A percentile compares a stretch with the other conserved stretches of the same genome.
Evolutionary conservation across 1,139 yeast species (phyloP).

Genomic region (Yamadazyma conglobata): DNA sequence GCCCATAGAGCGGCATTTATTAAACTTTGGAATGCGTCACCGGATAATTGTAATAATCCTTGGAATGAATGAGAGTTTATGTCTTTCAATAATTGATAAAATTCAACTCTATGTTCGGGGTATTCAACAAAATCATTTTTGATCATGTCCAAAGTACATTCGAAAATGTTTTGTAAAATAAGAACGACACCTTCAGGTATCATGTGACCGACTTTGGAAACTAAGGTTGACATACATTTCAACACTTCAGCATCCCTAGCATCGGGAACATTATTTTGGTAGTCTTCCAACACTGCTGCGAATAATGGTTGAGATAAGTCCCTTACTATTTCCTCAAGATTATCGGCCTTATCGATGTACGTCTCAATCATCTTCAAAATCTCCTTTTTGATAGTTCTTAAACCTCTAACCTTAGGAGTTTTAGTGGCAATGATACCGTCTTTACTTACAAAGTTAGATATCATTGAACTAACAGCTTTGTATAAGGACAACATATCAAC

Average conservation of each 20-base stretch:
- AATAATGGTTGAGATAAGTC: slow-evolving; percentile 83
- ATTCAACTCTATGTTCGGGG: slow-evolving; percentile 97
- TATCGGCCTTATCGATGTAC: slow-evolving; percentile 82
- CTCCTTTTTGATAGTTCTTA: slow-evolving; percentile 95
- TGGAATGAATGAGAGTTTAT: slow-evolving; percentile 83
- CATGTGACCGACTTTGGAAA: slow-evolving; percentile 78
- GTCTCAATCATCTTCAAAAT: slow-evolving; percentile 86
- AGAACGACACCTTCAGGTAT: slow-evolving; percentile 89
- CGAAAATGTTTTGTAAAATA: slow-evolving; percentile 87
- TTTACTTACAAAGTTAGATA: slow-evolving; percentile 71
- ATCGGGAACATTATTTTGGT: slow-evolving; percentile 84
- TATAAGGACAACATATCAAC: slow-evolving; percentile 87
- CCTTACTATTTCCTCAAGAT: slow-evolving; percentile 78
- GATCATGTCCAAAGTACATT: slow-evolving; percentile 92
- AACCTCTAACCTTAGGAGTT: slow-evolving; percentile 92
- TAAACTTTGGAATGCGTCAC: slow-evolving; percentile 86
- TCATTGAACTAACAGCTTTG: slow-evolving; percentile 86
- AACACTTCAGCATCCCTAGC: slow-evolving; percentile 98
- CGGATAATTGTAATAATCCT: slow-evolving; percentile 84
- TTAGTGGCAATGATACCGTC: slow-evolving; percentile 89
- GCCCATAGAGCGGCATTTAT: slow-evolving; percentile 98
- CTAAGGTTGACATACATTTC: slow-evolving; percentile 90
- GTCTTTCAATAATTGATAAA: slow-evolving; percentile 82
- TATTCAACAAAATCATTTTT: slow-evolving; percentile 92
- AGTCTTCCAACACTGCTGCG: slow-evolving; percentile 85